Conservation (phyloP, 306 rosid species). For the Cicer yamashitae region DNA sequence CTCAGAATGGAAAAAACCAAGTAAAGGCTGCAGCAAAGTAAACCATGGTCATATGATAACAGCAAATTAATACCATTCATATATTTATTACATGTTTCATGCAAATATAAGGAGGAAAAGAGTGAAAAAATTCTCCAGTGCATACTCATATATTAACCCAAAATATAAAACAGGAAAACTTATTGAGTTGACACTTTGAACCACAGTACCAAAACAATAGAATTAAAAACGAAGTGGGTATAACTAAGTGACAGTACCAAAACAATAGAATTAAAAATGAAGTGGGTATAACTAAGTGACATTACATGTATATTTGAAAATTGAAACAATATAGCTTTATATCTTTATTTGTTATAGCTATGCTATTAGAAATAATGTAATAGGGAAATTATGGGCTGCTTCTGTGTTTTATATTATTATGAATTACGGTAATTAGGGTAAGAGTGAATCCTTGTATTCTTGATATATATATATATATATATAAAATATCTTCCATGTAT, state of each 20-base stretch:
- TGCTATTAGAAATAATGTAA: slow-evolving; percentile 8
- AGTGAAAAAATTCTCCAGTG: not conserved
- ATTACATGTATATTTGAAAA: not conserved
- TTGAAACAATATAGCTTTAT: slow-evolving; percentile 2
- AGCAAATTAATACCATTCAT: slow-evolving; percentile 29
- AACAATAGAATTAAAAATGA: not conserved
- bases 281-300: slow-evolving; percentile 4
- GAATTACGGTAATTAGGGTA: not conserved
- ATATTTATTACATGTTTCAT: slow-evolving; percentile 20
- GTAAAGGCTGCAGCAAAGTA: slow-evolving; percentile 76
- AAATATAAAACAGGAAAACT: not conserved
- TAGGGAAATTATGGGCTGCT: not conserved
- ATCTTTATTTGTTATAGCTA: not conserved
- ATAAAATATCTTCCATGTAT: not conserved
- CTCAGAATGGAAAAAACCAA: slow-evolving; percentile 72
- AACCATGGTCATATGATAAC: slow-evolving; percentile 27
- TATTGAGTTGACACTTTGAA: slow-evolving; percentile 15
- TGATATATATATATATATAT: not conserved
- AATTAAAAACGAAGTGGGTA: not conserved
- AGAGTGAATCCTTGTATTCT: not conserved
- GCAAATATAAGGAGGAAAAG: slow-evolving; percentile 27
- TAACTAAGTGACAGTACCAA: slow-evolving; percentile 17
- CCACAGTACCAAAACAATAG: slow-evolving; percentile 4
- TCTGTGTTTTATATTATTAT: not conserved
- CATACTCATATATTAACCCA: slow-evolving; percentile 1